Evolutionary conservation across 2,329 filamentous ascomycete genomes (phyloP).

Genomic region (Didymella lethalis): DNA sequence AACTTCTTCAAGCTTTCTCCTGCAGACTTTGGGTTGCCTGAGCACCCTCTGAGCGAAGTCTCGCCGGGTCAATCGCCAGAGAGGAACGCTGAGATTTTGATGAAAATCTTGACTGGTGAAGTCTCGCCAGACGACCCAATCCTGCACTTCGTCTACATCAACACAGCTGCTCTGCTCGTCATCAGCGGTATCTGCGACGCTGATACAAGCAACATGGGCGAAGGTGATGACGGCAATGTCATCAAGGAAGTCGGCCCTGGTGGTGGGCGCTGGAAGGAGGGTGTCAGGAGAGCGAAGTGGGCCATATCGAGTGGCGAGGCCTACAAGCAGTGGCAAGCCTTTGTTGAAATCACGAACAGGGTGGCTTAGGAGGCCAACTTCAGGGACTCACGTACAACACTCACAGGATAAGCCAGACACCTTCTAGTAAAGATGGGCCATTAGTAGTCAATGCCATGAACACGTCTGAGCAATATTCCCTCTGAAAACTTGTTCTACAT

Average conservation of each 20-base stretch:
- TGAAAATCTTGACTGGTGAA: conserved; percentile 76
- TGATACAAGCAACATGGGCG: conserved; percentile 79
- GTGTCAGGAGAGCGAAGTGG: conserved; percentile 85
- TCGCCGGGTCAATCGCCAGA: conserved; percentile 84
- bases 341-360: conserved; percentile 81
- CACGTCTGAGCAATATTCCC: no score
- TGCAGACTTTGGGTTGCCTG: conserved; percentile 82
- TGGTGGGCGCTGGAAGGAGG: conserved; percentile 93
- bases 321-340: conserved; percentile 81
- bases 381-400: neutral
- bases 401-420: neutral
- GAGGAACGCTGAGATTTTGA: conserved; percentile 87
- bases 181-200: conserved; percentile 86
- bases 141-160: conserved; percentile 91
- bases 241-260: conserved; percentile 84
- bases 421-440: no score
- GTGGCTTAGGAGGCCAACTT: conserved; percentile 30
- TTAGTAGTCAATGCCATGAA: no score
- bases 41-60: conserved; percentile 78
- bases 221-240: conserved; percentile 80
- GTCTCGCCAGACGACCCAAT: conserved; percentile 81
- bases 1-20: conserved; percentile 82
- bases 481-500: no score
- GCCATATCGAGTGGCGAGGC: conserved; percentile 86
- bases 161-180: conserved; percentile 87